Evolutionary conservation across 768 basidiomycete species (phyloP).

Genomic region (Trichaptum fuscoviolaceum): DNA sequence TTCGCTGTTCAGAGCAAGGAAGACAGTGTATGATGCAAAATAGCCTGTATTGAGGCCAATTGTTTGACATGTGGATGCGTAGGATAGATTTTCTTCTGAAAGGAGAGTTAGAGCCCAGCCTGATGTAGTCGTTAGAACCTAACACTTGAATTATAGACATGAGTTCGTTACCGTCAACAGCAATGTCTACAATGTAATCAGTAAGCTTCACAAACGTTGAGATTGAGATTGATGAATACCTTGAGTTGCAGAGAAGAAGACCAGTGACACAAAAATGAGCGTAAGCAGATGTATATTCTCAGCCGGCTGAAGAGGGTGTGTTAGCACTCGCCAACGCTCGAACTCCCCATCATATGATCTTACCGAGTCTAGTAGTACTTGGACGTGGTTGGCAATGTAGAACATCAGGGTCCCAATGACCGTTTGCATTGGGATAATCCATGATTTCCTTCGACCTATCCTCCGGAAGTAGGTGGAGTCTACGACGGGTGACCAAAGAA

Average conservation of each 20-base stretch:
- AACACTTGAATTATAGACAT: slow-evolving; percentile 25
- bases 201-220: slow-evolving; percentile 5
- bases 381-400: slow-evolving; percentile 67
- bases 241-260: slow-evolving; percentile 96
- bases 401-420: slow-evolving; percentile 83
- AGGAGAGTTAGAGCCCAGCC: slow-evolving; percentile 81
- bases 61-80: slow-evolving; percentile 97
- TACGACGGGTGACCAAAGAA: slow-evolving; percentile 96
- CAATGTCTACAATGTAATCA: slow-evolving; percentile 62
- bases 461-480: slow-evolving; percentile 82
- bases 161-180: slow-evolving; percentile 82
- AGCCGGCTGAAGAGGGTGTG: slow-evolving; percentile 53
- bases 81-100: slow-evolving; percentile 90
- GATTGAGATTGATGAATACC: slow-evolving; percentile 48
- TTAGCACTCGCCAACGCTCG: slow-evolving; percentile 8
- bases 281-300: slow-evolving; percentile 77
- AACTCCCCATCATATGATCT: slow-evolving; percentile 24
- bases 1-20: slow-evolving; percentile 93
- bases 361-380: slow-evolving; percentile 76
- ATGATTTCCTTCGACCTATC: slow-evolving; percentile 92
- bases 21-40: slow-evolving; percentile 95
- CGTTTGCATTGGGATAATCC: slow-evolving; percentile 97
- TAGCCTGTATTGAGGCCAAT: slow-evolving; percentile 95
- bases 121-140: slow-evolving; percentile 35
- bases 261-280: slow-evolving; percentile 79